A percentile compares a stretch with the other conserved stretches of the same genome.
These are phyloP conservation scores for Colletotrichum truncatum DNA, from an alignment of 2,329 filamentous ascomycete species.

Conservation along the genomic window DNA sequence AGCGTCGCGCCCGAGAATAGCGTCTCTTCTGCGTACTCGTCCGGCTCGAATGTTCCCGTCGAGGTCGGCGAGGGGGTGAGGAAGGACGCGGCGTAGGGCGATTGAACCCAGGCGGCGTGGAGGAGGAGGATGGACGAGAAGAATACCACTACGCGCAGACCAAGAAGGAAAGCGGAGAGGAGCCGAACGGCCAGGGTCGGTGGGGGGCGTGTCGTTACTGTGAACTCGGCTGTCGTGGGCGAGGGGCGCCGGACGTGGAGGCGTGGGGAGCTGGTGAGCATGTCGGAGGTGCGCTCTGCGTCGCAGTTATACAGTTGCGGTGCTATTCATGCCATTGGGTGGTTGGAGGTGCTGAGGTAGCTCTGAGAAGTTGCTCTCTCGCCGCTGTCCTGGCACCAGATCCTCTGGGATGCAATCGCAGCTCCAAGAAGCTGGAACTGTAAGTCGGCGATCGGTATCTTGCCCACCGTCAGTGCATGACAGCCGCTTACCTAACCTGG, in stretches of 20 bases:
- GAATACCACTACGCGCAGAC: slow-evolving; percentile 51
- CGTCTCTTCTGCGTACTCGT: slow-evolving; percentile 9
- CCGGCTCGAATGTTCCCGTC: neutral
- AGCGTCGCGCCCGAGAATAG: slow-evolving; percentile 31
- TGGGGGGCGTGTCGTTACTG: slow-evolving; percentile 80
- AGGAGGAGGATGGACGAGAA: slow-evolving; percentile 52
- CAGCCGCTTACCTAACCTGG: no score
- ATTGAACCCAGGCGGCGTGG: slow-evolving; percentile 56
- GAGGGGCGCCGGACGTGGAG: slow-evolving; percentile 76
- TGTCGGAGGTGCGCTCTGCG: slow-evolving; percentile 41
- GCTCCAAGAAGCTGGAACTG: neutral
- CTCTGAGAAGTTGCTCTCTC: neutral
- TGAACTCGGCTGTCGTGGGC: slow-evolving; percentile 91
- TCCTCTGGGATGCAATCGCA: neutral
- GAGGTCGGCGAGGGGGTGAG: slow-evolving; percentile 21
- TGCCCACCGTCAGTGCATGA: neutral
- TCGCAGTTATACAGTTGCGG: neutral
- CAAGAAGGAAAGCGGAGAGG: slow-evolving; percentile 52
- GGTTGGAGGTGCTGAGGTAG: neutral
- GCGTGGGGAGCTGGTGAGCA: slow-evolving; percentile 70
- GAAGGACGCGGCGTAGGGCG: slow-evolving; percentile 36
- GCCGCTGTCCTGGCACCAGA: neutral
- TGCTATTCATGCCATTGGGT: slow-evolving; percentile 9
- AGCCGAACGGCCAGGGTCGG: slow-evolving; percentile 57
- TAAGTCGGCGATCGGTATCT: neutral